Percentiles rank a stretch among this genome's conserved stretches.
These are phyloP conservation scores for Glycyrrhiza uralensis DNA, from an alignment of 306 rosid species.

Conservation along the genomic window DNA sequence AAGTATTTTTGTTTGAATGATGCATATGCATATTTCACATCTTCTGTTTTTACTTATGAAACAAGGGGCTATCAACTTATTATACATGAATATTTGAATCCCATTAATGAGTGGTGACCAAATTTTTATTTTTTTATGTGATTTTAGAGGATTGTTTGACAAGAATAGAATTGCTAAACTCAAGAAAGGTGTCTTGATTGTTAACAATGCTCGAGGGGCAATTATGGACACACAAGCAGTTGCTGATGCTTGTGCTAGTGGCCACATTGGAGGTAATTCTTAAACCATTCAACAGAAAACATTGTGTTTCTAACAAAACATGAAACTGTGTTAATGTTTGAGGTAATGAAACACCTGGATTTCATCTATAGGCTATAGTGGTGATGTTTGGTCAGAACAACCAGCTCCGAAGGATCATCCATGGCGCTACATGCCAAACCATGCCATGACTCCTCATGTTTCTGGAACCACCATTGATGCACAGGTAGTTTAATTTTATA, in stretches of 20 bases:
- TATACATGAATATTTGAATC: not conserved
- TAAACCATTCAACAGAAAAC: not conserved
- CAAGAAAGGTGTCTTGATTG: conserved; percentile 84
- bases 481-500: conserved; percentile 51
- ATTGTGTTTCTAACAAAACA: not conserved
- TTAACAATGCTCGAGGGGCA: conserved; percentile 95
- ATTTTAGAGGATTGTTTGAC: conserved; percentile 75
- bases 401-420: conserved; percentile 99
- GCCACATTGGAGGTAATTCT: conserved; percentile 82
- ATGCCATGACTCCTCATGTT: conserved; percentile 96
- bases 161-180: conserved; percentile 70
- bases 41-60: not conserved
- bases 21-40: not conserved
- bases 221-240: conserved; percentile 90
- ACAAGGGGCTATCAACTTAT: too few species aligned
- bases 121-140: conserved; percentile 25
- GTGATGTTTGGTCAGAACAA: conserved; percentile 93
- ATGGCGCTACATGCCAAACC: conserved; percentile 99
- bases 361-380: conserved; percentile 69
- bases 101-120: not conserved
- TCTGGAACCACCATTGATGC: conserved; percentile 99
- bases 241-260: conserved; percentile 77
- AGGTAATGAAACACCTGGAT: not conserved
- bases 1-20: not conserved
- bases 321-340: not conserved